Percentiles rank a stretch among this genome's conserved stretches.
These are phyloP conservation scores for Didymosphaeria variabile DNA, from an alignment of 2,329 filamentous ascomycete species.

Conservation along the genomic window DNA sequence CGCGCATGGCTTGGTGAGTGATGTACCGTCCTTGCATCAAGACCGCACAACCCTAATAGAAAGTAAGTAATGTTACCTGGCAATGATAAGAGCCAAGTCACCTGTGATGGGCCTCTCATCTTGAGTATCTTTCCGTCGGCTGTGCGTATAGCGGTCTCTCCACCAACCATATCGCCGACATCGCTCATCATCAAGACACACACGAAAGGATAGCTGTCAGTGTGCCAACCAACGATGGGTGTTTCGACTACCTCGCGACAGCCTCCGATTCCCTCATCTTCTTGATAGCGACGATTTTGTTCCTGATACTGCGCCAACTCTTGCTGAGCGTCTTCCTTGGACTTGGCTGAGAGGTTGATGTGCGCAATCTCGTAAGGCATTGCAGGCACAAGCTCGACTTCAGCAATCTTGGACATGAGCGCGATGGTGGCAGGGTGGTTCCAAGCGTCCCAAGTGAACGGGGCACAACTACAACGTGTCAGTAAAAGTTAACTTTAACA, in stretches of 20 bases:
- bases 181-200: conserved; percentile 74
- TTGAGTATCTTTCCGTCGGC: conserved; percentile 64
- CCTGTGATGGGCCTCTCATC: conserved; percentile 68
- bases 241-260: conserved; percentile 59
- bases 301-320: conserved; percentile 52
- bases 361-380: conserved; percentile 68
- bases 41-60: conserved; percentile 65
- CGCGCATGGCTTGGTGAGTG: conserved; percentile 69
- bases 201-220: conserved; percentile 73
- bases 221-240: conserved; percentile 70
- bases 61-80: conserved; percentile 19
- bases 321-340: conserved; percentile 57
- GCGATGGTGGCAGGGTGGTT: conserved; percentile 63
- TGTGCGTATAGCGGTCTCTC: conserved; percentile 69
- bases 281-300: conserved; percentile 48
- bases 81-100: conserved; percentile 42
- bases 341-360: conserved; percentile 65
- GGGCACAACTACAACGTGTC: conserved; percentile 60
- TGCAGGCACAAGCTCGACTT: conserved; percentile 65
- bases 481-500: not conserved
- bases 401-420: conserved; percentile 65
- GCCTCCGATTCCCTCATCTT: conserved; percentile 54
- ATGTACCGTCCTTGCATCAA: conserved; percentile 75
- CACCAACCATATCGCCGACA: conserved; percentile 69
- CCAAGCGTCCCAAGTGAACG: conserved; percentile 72